A percentile compares a stretch with the other conserved stretches of the same genome.
Evolutionary conservation across 2,329 filamentous ascomycete genomes (phyloP).

Genomic region (Penicillium hesseltinei): DNA sequence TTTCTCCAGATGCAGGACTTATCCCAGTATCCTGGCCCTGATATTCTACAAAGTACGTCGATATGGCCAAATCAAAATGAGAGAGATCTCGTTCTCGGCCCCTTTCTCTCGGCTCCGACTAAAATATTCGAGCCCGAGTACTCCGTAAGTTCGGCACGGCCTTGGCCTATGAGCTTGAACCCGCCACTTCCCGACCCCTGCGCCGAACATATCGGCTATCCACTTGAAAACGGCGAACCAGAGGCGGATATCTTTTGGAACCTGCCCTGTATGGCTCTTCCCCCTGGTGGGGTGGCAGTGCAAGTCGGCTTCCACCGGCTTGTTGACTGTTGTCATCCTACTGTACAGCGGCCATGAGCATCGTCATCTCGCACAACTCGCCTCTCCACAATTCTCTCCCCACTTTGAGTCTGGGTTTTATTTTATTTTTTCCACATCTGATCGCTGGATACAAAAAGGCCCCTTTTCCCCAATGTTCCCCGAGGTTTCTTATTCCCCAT

Average conservation of each 20-base stretch:
- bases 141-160: conserved; percentile 1
- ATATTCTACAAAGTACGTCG: background rate
- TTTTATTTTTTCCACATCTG: conserved; percentile 1
- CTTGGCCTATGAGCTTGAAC: conserved; percentile 4
- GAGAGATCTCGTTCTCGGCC: background rate
- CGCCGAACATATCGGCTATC: conserved; percentile 10
- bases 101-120: background rate
- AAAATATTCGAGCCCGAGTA: background rate
- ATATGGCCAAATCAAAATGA: background rate
- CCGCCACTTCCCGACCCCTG: conserved; percentile 12
- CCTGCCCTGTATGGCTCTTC: conserved; percentile 16
- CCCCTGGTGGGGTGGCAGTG: conserved; percentile 15
- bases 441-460: conserved; percentile 21
- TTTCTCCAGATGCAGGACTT: conserved; percentile 8
- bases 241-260: conserved; percentile 16
- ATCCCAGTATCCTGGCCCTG: background rate
- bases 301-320: conserved; percentile 24
- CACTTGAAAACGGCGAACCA: conserved; percentile 20
- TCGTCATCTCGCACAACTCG: conserved; percentile 16
- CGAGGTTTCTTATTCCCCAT: conserved; percentile 16
- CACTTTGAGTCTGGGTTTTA: conserved; percentile 9
- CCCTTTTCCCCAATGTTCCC: conserved; percentile 9
- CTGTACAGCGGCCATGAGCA: conserved; percentile 2
- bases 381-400: conserved; percentile 23
- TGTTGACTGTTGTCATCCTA: conserved; percentile 6